These are phyloP conservation scores for Begonia masoniana DNA, from an alignment of 306 rosid genomes.

Conservation along the genomic window DNA sequence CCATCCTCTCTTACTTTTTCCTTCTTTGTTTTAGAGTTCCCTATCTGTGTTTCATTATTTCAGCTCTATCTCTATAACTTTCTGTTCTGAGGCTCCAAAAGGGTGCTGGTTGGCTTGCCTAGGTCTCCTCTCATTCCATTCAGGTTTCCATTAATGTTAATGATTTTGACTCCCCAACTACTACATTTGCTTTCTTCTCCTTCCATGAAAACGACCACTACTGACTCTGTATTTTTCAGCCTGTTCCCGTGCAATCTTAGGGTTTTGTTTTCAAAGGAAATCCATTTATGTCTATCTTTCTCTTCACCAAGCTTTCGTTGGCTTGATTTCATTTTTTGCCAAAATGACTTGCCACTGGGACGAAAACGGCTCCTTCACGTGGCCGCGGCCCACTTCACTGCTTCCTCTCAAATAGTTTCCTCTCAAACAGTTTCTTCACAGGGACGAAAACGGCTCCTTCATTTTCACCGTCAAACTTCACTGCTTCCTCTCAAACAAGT, in stretches of 20 bases:
- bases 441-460: too few relatives aligned
- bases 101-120: too few relatives aligned
- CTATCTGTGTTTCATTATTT: too few relatives aligned
- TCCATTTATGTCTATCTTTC: conserved; percentile 10
- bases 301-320: conserved; percentile 16
- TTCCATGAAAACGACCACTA: conserved; percentile 11
- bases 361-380: conserved; percentile 6
- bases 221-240: conserved; percentile 13
- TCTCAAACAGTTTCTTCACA: too few relatives aligned
- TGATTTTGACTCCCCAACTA: conserved; percentile 22
- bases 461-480: conserved; percentile 11
- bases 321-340: conserved; percentile 1
- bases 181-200: conserved; percentile 13
- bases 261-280: conserved; percentile 3
- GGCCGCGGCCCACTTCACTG: too few relatives aligned
- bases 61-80: too few relatives aligned
- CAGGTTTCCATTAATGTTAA: conserved; percentile 23
- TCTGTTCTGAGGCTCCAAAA: too few relatives aligned
- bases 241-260: conserved; percentile 7
- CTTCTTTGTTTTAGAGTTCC: too few relatives aligned
- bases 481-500: too few relatives aligned
- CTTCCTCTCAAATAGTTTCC: too few relatives aligned
- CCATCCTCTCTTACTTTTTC: too few relatives aligned
- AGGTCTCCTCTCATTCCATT: conserved; percentile 12
- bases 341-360: conserved; percentile 14